These are phyloP conservation scores for Pythium scleroteichum DNA, from an alignment of 352 stramenopile species.

Conservation along the genomic window DNA sequence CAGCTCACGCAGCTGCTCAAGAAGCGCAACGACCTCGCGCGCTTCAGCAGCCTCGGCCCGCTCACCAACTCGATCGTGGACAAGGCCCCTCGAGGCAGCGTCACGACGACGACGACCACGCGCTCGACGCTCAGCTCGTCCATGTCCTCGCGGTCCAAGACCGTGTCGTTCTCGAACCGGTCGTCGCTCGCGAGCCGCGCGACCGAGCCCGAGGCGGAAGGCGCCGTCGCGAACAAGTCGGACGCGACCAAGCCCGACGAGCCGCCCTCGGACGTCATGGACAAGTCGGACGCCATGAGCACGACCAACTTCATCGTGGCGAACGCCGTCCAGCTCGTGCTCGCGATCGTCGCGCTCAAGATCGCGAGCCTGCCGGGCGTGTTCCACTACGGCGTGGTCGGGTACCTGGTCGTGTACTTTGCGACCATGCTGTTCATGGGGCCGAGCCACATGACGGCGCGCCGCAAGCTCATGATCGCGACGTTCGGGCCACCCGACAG, in stretches of 20 bases:
- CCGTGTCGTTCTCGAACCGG: background rate
- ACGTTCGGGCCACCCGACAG: conserved; percentile 54
- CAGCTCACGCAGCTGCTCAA: conserved; percentile 58
- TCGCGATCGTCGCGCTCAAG: conserved; percentile 50
- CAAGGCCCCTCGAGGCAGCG: conserved; percentile 2
- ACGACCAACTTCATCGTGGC: conserved; percentile 40
- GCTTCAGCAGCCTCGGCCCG: conserved; percentile 32
- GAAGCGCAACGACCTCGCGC: conserved; percentile 40
- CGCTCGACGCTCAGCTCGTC: conserved; percentile 1
- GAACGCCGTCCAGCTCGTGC: conserved; percentile 56
- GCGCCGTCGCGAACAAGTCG: conserved; percentile 3
- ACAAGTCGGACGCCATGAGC: conserved; percentile 24
- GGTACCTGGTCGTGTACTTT: conserved; percentile 55
- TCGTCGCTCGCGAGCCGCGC: background rate
- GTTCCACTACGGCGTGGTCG: conserved; percentile 45
- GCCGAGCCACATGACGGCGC: conserved; percentile 53
- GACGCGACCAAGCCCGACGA: conserved; percentile 2
- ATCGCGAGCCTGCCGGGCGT: conserved; percentile 41
- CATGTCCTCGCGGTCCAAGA: background rate
- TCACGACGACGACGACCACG: background rate
- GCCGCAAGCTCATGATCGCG: conserved; percentile 74
- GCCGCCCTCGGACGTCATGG: conserved; percentile 12
- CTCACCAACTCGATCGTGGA: conserved; percentile 54
- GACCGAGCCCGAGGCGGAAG: background rate
- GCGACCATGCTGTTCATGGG: conserved; percentile 57